Conservation (phyloP, 495 filamentous ascomycete genomes). For the Astrocystis sublimbata region DNA sequence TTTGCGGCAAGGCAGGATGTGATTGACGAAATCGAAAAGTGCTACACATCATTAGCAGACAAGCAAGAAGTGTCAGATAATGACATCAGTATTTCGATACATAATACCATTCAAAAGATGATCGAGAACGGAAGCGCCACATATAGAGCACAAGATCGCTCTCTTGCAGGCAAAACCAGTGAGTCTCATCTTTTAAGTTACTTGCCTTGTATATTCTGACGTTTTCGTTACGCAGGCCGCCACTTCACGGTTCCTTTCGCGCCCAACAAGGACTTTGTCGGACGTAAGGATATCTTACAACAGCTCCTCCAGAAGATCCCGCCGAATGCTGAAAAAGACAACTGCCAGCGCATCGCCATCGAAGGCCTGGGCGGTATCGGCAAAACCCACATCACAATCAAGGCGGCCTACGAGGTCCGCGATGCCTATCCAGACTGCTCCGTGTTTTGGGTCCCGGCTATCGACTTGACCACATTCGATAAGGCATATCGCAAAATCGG, state of each 20-base stretch:
- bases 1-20: too few relatives aligned
- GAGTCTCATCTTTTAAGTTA: too few relatives aligned
- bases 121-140: too few relatives aligned
- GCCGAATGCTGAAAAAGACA: slow-evolving; percentile 14
- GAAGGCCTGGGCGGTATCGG: slow-evolving; percentile 51
- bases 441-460: slow-evolving; percentile 51
- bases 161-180: too few relatives aligned
- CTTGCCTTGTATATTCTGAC: too few relatives aligned
- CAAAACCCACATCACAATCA: slow-evolving; percentile 58
- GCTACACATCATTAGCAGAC: too few relatives aligned
- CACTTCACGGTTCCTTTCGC: slow-evolving; percentile 26
- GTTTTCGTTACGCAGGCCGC: too few relatives aligned
- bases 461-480: slow-evolving; percentile 38
- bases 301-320: slow-evolving; percentile 33
- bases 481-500: slow-evolving; percentile 47
- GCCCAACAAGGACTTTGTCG: slow-evolving; percentile 45
- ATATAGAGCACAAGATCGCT: too few relatives aligned
- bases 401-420: slow-evolving; percentile 45
- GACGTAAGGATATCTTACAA: slow-evolving; percentile 37
- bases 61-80: too few relatives aligned
- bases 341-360: slow-evolving; percentile 43
- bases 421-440: slow-evolving; percentile 35
- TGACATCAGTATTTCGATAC: too few relatives aligned
- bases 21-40: too few relatives aligned
- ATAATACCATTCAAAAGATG: too few relatives aligned